phyloP scores from a whole-genome alignment of 352 stramenopile genomes.

The Globisporangium paroecandrum region DNA sequence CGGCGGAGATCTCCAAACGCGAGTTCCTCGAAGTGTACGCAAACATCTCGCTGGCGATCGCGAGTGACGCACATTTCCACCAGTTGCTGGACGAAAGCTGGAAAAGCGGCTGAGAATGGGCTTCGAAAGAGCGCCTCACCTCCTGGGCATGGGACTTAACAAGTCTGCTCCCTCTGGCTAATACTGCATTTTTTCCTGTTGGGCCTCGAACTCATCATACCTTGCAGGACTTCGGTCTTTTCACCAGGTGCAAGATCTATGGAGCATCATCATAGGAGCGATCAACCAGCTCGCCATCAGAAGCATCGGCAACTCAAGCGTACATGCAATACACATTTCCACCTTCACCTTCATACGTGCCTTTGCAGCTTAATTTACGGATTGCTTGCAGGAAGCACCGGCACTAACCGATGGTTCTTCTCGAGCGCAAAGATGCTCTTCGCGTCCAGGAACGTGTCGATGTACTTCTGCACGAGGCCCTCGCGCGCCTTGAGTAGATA shows the following conservation, averaged over 20 bases:
- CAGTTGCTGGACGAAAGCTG: conserved; percentile 71
- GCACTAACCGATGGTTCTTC: conserved; percentile 72
- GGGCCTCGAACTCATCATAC: no score
- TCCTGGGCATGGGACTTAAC: no score
- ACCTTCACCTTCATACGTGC: no score
- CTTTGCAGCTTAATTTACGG: background rate
- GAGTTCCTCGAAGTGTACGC: conserved; percentile 75
- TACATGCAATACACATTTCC: no score
- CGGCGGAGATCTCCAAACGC: conserved; percentile 35
- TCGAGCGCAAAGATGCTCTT: conserved; percentile 75
- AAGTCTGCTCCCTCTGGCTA: no score
- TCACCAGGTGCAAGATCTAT: no score
- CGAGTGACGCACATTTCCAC: conserved; percentile 56
- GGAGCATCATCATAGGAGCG: no score
- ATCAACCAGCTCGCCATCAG: no score
- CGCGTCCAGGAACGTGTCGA: conserved; percentile 64
- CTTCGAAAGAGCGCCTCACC: no score
- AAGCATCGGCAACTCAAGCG: no score
- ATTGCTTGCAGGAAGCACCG: conserved; percentile 3
- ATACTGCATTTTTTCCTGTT: no score
- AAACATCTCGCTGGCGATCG: conserved; percentile 62
- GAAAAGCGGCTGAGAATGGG: conserved; percentile 23
- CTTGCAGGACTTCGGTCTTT: no score
- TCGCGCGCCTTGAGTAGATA: conserved; percentile 55
- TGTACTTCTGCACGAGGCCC: conserved; percentile 65